Conservation (phyloP, 192 early-diverging fungal genomes). For the Funneliformis mosseae region DNA sequence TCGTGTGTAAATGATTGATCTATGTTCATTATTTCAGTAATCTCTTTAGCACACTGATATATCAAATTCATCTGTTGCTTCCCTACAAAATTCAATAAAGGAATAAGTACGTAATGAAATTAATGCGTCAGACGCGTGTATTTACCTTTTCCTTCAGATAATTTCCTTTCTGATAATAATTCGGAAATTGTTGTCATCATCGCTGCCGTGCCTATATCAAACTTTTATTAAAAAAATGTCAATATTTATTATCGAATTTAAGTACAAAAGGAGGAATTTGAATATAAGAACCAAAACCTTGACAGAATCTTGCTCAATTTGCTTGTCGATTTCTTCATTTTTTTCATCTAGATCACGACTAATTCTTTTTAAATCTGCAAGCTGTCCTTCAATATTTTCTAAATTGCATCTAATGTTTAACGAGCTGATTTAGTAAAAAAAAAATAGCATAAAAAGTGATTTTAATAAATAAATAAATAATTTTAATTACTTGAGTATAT, state of each 20-base stretch:
- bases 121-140: background rate
- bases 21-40: conserved; percentile 4
- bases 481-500: conserved; percentile 10
- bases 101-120: background rate
- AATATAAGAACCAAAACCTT: conserved; percentile 3
- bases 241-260: background rate
- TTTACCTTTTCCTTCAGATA: background rate
- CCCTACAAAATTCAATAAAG: background rate
- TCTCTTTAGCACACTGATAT: conserved; percentile 22
- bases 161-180: conserved; percentile 5
- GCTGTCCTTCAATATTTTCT: background rate
- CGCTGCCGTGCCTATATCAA: background rate
- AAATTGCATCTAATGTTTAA: background rate
- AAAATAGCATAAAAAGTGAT: background rate
- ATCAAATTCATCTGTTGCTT: conserved; percentile 20
- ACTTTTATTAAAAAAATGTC: background rate
- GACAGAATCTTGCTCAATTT: conserved; percentile 18
- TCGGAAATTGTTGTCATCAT: background rate
- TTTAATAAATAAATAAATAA: background rate
- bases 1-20: conserved; percentile 18
- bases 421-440: background rate
- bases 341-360: conserved; percentile 17
- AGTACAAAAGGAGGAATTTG: background rate
- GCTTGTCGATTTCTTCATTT: conserved; percentile 1
- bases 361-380: conserved; percentile 5